Evolutionary conservation across 352 stramenopile genomes (phyloP).

Genomic region (Globisporangium viniferum): DNA sequence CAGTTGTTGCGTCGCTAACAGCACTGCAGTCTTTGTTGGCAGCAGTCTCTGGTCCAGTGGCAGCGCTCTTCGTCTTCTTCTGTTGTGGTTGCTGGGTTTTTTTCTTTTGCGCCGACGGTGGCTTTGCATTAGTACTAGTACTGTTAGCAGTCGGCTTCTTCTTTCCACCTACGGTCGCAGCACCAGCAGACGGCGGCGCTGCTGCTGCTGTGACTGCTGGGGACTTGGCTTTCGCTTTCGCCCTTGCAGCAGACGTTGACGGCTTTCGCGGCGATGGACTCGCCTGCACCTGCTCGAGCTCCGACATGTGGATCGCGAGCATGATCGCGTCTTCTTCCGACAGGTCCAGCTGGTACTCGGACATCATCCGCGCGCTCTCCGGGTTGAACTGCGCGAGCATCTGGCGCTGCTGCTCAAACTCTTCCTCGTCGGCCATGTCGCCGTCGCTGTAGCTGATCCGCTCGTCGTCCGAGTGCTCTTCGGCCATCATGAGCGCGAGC

Average conservation of each 20-base stretch:
- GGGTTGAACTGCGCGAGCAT: constrained; percentile 21
- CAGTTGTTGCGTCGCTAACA: background rate
- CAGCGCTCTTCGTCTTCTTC: constrained; percentile 8
- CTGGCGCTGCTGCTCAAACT: constrained; percentile 8
- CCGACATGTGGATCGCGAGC: constrained; percentile 45
- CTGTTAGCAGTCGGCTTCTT: background rate
- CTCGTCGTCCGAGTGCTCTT: constrained; percentile 66
- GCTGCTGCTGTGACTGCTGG: background rate
- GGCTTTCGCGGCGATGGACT: background rate
- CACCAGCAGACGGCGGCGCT: background rate
- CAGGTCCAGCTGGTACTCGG: constrained; percentile 42
- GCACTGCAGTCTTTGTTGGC: background rate
- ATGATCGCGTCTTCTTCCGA: constrained; percentile 42
- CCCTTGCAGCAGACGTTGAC: background rate
- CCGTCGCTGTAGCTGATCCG: constrained; percentile 38
- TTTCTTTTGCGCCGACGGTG: constrained; percentile 8
- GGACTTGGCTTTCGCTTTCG: constrained; percentile 1
- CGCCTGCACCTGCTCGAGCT: constrained; percentile 23
- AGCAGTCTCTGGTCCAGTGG: background rate
- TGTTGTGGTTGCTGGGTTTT: background rate
- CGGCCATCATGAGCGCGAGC: constrained; percentile 37
- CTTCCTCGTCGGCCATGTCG: constrained; percentile 29
- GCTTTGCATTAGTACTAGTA: background rate
- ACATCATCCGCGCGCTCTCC: constrained; percentile 30
- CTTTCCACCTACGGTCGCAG: background rate